Evolutionary conservation across 2,329 filamentous ascomycete genomes (phyloP).

Genomic region (Fusarium lyarnte): DNA sequence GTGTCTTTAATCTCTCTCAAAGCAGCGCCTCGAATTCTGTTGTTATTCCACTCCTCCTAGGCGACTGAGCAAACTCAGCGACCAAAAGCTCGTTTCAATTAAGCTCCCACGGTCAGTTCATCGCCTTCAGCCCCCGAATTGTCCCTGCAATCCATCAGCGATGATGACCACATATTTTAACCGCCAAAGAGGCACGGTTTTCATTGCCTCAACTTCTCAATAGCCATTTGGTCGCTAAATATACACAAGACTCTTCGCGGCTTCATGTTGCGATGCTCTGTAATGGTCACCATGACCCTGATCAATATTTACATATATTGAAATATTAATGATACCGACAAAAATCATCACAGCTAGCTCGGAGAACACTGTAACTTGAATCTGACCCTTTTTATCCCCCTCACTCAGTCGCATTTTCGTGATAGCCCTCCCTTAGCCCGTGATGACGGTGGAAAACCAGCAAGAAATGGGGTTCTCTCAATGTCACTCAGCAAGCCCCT

Average conservation of each 20-base stretch:
- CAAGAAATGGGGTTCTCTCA: conserved; percentile 17
- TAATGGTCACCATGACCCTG: conserved; percentile 7
- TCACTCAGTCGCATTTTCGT: background rate
- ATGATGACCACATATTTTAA: background rate
- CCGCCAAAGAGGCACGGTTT: background rate
- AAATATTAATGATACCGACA: background rate
- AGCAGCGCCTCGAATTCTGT: conserved; percentile 27
- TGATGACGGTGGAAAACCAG: conserved; percentile 26
- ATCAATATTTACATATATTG: background rate
- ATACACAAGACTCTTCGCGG: conserved; percentile 5
- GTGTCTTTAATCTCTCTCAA: conserved; percentile 12
- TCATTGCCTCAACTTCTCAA: background rate
- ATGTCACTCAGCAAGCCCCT: conserved; percentile 25
- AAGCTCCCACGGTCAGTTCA: conserved; percentile 10
- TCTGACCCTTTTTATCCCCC: background rate
- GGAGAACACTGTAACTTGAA: background rate
- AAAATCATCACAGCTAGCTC: background rate
- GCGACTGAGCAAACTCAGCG: conserved; percentile 31
- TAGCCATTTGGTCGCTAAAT: conserved; percentile 6
- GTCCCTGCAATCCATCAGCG: background rate
- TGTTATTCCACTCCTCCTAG: conserved; percentile 29
- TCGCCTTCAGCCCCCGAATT: conserved; percentile 17
- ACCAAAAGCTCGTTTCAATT: conserved; percentile 29
- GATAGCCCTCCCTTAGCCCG: conserved; percentile 21
- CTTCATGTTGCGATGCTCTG: conserved; percentile 24